Evolutionary conservation across 768 basidiomycete species (phyloP).

Genomic region (Candolleomyces eurysporus): DNA sequence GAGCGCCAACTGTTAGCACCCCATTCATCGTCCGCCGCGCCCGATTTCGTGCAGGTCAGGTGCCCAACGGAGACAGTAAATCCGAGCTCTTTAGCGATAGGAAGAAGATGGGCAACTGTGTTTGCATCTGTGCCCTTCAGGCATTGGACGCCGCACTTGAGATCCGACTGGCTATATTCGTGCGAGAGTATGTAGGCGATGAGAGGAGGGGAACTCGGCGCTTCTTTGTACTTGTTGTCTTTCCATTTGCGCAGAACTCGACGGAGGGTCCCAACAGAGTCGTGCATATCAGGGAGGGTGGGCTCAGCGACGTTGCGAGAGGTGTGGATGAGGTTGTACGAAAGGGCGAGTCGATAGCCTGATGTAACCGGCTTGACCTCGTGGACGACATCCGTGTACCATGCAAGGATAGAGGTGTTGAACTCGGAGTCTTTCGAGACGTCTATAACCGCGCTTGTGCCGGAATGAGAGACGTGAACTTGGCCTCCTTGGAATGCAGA

Average conservation of each 20-base stretch:
- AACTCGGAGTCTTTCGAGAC: conserved; percentile 26
- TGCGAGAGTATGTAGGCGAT: conserved; percentile 26
- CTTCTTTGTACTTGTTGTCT: conserved; percentile 16
- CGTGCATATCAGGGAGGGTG: conserved; percentile 22
- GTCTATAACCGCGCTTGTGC: no score
- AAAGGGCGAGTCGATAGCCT: conserved; percentile 49
- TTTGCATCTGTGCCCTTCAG: conserved; percentile 41
- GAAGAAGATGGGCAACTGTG: conserved; percentile 26
- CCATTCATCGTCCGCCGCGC: conserved; percentile 19
- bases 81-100: conserved; percentile 30
- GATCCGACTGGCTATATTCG: conserved; percentile 23
- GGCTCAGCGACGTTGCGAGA: conserved; percentile 26
- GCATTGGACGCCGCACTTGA: conserved; percentile 19
- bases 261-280: conserved; percentile 20
- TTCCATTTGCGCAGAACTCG: conserved; percentile 38
- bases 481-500: no score
- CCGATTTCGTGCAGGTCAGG: conserved; percentile 25
- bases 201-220: conserved; percentile 15
- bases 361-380: conserved; percentile 48
- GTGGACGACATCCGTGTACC: conserved; percentile 54
- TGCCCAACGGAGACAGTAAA: conserved; percentile 37
- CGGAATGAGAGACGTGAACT: no score
- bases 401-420: conserved; percentile 40
- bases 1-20: no score
- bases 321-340: conserved; percentile 49